Conservation (phyloP, 1,284 basidiomycete genomes). For the Mycena citricolor region DNA sequence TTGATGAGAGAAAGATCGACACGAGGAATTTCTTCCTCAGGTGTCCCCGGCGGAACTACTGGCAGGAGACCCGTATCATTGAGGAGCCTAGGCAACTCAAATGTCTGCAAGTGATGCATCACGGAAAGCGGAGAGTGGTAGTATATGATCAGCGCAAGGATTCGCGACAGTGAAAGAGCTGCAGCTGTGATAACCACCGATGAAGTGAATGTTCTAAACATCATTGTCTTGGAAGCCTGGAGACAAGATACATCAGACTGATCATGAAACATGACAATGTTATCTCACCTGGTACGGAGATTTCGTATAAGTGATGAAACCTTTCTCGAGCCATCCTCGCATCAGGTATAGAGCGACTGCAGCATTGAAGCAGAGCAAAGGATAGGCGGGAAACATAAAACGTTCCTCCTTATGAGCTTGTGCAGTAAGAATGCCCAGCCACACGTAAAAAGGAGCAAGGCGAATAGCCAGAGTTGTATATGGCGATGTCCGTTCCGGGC, state of each 20-base stretch:
- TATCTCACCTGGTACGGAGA: conserved; percentile 87
- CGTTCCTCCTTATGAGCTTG: conserved; percentile 98
- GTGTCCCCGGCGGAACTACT: conserved; percentile 37
- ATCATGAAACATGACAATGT: conserved; percentile 34
- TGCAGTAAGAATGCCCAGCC: conserved; percentile 75
- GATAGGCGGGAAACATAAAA: conserved; percentile 96
- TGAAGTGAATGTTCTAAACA: conserved; percentile 80
- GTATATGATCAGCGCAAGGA: conserved; percentile 81
- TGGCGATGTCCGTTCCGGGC: conserved; percentile 78
- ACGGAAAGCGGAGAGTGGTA: conserved; percentile 89
- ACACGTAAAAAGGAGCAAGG: conserved; percentile 86
- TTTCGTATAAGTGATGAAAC: conserved; percentile 71
- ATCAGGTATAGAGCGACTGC: conserved; percentile 82
- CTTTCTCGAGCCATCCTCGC: conserved; percentile 83
- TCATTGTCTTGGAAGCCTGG: conserved; percentile 72
- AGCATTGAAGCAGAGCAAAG: conserved; percentile 92
- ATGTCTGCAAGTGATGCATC: conserved; percentile 69
- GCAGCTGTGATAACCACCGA: conserved; percentile 64
- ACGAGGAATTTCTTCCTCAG: conserved; percentile 53
- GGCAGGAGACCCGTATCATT: conserved; percentile 68
- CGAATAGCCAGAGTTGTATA: conserved; percentile 76
- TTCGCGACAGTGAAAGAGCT: conserved; percentile 76
- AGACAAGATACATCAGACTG: conserved; percentile 16
- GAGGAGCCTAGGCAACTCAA: conserved; percentile 81
- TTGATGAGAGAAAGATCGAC: conserved; percentile 73